phyloP scores from a whole-genome alignment of 2,329 filamentous ascomycete genomes.

The Bipolaris zeicola region DNA sequence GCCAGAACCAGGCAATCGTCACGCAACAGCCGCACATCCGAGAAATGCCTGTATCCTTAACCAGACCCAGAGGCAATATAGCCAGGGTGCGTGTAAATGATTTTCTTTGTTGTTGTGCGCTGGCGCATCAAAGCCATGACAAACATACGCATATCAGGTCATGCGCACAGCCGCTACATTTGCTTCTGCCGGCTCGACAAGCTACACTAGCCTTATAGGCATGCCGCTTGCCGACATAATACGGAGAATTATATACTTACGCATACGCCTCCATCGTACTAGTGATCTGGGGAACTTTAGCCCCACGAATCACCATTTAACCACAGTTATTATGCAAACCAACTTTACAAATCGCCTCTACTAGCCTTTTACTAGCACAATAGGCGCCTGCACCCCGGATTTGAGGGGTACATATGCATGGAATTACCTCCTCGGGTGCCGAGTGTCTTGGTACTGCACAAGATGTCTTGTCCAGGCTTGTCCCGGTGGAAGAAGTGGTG shows the following conservation, averaged over 20 bases:
- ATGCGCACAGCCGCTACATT: not conserved
- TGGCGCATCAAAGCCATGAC: not conserved
- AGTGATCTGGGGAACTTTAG: constrained; percentile 2
- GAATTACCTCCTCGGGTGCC: constrained; percentile 12
- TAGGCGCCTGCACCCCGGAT: constrained; percentile 25
- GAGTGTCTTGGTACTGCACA: constrained; percentile 27
- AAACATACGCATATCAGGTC: not conserved
- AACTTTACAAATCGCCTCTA: not conserved
- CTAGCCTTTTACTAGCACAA: constrained; percentile 5
- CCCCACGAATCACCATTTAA: constrained; percentile 21
- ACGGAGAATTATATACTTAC: constrained; percentile 14
- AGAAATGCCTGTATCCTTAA: not conserved
- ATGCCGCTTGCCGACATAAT: constrained; percentile 3
- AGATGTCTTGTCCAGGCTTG: constrained; percentile 32
- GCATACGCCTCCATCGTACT: not conserved
- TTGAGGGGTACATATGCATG: constrained; percentile 7
- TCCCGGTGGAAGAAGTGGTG: constrained; percentile 32
- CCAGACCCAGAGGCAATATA: not conserved
- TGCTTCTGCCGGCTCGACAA: not conserved
- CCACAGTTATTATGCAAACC: constrained; percentile 13
- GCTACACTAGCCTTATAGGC: constrained; percentile 2
- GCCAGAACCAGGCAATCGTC: not conserved
- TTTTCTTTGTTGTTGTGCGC: not conserved
- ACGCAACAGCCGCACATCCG: not conserved
- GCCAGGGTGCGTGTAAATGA: constrained; percentile 1